Base-by-base conservation (phyloP, 139 green algal species). In the Coelastrella sp. region DNA sequence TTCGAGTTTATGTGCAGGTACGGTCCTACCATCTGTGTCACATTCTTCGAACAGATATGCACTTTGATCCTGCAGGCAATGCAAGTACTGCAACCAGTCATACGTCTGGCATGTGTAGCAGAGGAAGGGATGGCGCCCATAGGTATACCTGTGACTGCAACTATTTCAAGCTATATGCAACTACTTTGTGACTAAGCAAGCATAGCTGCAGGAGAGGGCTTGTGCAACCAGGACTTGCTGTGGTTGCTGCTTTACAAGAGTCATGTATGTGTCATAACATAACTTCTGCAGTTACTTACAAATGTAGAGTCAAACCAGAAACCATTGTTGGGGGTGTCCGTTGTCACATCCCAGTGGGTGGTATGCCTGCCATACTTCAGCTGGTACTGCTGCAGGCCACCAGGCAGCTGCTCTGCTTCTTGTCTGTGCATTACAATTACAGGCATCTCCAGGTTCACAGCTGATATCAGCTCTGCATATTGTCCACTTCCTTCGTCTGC, bases 291-390 rank as follows among this genome's bases (percentile, higher is more conserved):
- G 4, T 5, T 27, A 57, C 68, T 77, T 48, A 77, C 40, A 35
- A 53, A 77, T 5, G 68, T 77, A 38, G 21, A n/a, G 21, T 77
- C 21, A 32, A 77, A 77, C 68, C 68, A 77, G 68, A 77, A 77
- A 6, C 68, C 37, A 19, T 57, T 74, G 66, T 21, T 41, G 32
- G 32, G 66, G 4, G 66, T 38, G 3, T 57, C 66, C 30, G 35
- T 27, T 74, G 35, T 50, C 34, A 34, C 15, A 23, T n/a, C n/a
- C n/a, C n/a, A n/a, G n/a, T n/a, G n/a, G n/a, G n/a, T n/a, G n/a
- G n/a, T n/a, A 17, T 30, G 32, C 7, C 7, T 1, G 6, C 15
- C 27, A 21, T 38, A 74, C 32, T 41, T 40, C 15, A 13, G 21
- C 32, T 38, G n/a, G 40, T 77, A 77, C 0, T 5, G 13, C 2